phyloP scores from a whole-genome alignment of 805 yeast genomes.

The Citeromyces nyonsensis region DNA sequence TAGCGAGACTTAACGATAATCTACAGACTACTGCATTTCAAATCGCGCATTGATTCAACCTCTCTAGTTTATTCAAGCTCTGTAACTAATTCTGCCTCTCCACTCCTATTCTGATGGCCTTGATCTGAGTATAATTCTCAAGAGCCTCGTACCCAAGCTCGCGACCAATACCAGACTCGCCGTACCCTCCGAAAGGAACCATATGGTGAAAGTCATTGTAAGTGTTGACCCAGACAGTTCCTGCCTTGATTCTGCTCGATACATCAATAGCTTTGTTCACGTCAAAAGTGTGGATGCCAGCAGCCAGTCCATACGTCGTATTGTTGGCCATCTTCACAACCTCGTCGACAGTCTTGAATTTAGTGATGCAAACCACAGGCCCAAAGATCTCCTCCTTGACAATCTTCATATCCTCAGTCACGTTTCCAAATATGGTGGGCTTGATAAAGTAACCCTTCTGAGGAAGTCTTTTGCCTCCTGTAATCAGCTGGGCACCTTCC shows the following conservation, averaged over 20 bases:
- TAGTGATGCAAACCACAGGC: constrained; percentile 67
- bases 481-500: constrained; percentile 55
- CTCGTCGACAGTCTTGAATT: constrained; percentile 61
- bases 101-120: constrained; percentile 38
- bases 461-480: constrained; percentile 74
- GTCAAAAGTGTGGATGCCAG: constrained; percentile 70
- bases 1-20: too few relatives aligned
- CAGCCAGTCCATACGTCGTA: constrained; percentile 74
- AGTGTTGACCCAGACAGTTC: constrained; percentile 73
- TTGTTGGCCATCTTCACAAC: constrained; percentile 62
- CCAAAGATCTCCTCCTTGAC: constrained; percentile 89
- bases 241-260: constrained; percentile 54
- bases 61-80: too few relatives aligned
- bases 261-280: constrained; percentile 51
- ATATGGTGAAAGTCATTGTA: constrained; percentile 52
- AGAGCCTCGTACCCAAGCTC: constrained; percentile 59
- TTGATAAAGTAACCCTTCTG: constrained; percentile 54
- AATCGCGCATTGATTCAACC: too few relatives aligned
- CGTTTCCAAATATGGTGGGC: constrained; percentile 84
- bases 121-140: constrained; percentile 48
- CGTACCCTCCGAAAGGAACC: constrained; percentile 63
- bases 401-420: constrained; percentile 54
- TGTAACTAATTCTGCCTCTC: not conserved
- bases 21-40: too few relatives aligned
- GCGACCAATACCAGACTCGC: constrained; percentile 56